Evolutionary conservation across 306 rosid species (phyloP).

Genomic region (Clitoria ternatea): DNA sequence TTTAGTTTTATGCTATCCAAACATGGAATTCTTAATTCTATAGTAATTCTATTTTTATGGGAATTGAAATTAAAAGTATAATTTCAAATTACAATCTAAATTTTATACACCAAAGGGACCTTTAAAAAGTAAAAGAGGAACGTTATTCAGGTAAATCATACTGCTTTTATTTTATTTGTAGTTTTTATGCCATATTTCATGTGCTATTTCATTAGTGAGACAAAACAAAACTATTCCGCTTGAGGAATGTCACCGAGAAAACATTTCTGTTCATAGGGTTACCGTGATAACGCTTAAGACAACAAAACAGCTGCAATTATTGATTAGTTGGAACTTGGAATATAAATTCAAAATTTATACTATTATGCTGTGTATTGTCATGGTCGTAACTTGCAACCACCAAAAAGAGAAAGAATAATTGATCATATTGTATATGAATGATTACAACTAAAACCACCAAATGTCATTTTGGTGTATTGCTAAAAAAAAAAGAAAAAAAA

Average conservation of each 20-base stretch:
- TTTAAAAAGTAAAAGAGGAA: no score
- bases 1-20: no score
- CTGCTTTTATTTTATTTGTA: no score
- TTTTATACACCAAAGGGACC: no score
- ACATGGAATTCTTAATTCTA: no score
- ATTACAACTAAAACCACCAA: not conserved
- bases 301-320: not conserved
- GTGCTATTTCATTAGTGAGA: not conserved
- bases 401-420: not conserved
- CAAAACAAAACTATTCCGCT: not conserved
- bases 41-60: no score
- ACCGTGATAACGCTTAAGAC: no score
- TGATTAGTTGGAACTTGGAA: not conserved
- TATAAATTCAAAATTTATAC: not conserved
- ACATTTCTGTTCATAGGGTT: not conserved
- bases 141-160: no score
- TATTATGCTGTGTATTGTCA: not conserved
- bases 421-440: not conserved
- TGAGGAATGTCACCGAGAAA: not conserved
- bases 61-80: no score
- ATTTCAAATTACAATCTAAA: no score
- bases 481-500: not conserved
- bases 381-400: conserved; percentile 10
- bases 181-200: not conserved
- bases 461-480: not conserved